Evolutionary conservation across 257 asterid species (phyloP).

Genomic region (Schizonepeta tenuifolia): DNA sequence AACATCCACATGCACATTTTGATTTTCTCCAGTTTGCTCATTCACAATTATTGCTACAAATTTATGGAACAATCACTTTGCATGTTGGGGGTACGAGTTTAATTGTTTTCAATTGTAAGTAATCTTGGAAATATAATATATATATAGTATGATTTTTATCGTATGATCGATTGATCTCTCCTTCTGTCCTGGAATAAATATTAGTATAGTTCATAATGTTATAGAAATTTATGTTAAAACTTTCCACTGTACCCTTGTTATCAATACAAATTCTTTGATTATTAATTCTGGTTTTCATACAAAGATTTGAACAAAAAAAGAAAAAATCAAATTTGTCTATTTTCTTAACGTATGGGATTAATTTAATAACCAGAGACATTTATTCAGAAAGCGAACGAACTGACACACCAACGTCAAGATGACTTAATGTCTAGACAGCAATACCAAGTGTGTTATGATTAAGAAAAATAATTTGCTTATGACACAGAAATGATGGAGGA

Average conservation of each 20-base stretch:
- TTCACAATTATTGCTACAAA: slow-evolving; percentile 1
- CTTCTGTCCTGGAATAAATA: too few species aligned
- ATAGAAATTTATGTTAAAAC: too few species aligned
- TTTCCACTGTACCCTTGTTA: rapidly evolving
- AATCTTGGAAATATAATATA: too few species aligned
- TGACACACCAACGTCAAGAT: slow-evolving; percentile 34
- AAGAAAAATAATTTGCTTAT: not conserved
- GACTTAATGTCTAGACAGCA: slow-evolving; percentile 5
- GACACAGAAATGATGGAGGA: slow-evolving; percentile 1
- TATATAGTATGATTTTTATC: too few species aligned
- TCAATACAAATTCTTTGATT: too few species aligned
- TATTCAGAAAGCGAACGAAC: not conserved
- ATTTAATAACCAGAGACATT: too few species aligned
- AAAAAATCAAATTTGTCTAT: too few species aligned
- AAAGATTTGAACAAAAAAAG: too few species aligned
- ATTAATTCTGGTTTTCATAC: too few species aligned
- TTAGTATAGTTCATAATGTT: too few species aligned
- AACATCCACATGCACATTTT: not conserved
- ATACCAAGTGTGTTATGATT: slow-evolving; percentile 8
- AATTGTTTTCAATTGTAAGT: not conserved
- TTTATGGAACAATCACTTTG: not conserved
- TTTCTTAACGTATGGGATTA: too few species aligned
- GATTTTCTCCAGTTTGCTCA: not conserved
- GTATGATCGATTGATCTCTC: too few species aligned
- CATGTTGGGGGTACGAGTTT: not conserved